Evolutionary conservation across 1,139 yeast species (phyloP).

Genomic region (Chernovozyma sophiae-reginae): DNA sequence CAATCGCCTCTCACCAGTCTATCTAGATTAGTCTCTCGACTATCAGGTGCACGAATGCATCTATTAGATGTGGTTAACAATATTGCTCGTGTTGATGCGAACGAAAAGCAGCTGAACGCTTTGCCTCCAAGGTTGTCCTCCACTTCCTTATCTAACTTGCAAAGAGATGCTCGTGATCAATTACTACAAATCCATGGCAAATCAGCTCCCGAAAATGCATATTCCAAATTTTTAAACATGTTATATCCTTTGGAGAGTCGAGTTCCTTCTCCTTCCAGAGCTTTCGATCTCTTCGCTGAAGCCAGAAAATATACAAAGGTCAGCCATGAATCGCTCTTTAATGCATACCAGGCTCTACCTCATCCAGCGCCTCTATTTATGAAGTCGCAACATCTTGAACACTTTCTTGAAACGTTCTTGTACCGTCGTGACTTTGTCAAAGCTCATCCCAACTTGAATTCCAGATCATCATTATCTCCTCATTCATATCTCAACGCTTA

Average conservation of each 20-base stretch:
- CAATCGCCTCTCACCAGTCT: background rate
- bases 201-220: background rate
- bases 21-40: background rate
- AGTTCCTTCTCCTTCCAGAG: background rate
- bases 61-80: background rate
- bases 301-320: slow-evolving; percentile 2
- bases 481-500: background rate
- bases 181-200: background rate
- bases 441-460: slow-evolving; percentile 3
- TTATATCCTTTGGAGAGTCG: background rate
- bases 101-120: no score
- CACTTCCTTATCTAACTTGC: no score
- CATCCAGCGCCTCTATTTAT: slow-evolving; percentile 5
- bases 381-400: slow-evolving; percentile 1
- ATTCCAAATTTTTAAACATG: background rate
- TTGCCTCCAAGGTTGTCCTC: no score
- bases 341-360: slow-evolving; percentile 6
- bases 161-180: background rate
- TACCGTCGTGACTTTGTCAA: slow-evolving; percentile 3
- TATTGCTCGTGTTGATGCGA: no score
- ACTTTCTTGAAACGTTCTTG: slow-evolving; percentile 4
- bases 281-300: background rate
- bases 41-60: background rate
- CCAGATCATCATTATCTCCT: background rate
- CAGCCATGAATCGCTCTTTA: slow-evolving; percentile 4